Base-by-base conservation (phyloP, 1,284 basidiomycete species). In the Leccinum subrobustum region DNA sequence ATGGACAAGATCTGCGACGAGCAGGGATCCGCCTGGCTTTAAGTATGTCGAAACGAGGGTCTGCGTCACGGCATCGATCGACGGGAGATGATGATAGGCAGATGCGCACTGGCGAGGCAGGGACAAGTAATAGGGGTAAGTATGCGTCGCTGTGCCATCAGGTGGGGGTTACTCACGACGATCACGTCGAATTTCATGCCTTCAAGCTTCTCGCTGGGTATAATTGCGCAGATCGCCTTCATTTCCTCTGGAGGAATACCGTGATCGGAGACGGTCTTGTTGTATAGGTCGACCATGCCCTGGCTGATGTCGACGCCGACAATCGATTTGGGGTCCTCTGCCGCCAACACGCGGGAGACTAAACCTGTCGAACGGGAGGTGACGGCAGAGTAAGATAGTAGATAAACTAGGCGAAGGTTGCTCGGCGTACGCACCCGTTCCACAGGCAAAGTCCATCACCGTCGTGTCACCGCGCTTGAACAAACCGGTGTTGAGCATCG, bases 281-380 rank as follows among this genome's bases (percentile, higher is more conserved):
- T 89, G 75, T 83, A 91, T 23, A 75, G 74, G 58, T 88, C 82
- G n/a, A 91, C 82, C 75, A 85, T 82, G 3, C 70, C 79, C 63
- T 83, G 81, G 69, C 85, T 88, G 69, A 90, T 87, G 68, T 92
- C 89, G 33, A 88, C 82, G 4, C 89, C 90, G 27, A 89, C 73
- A 63, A 92, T 79, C 23, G 76, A 77, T 67, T 83, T 85, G 50
- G 79, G 78, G 14, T 73, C 69, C 62, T 84, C 71, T 11, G 83
- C 78, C 0, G 80, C 82, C 20, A 91, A 76, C 33, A 77, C 77
- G 60, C 81, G 76, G 2, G 87, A 86, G 23, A 89, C 68, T 20
- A 85, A 68, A 6, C 89, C 87, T 89, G 29, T 48, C 47, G 50
- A 16, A n/a, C 4, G 16, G 7, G 0, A 18, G 11, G 39, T 42